Evolutionary conservation across 208 protist species (phyloP), one percentile per base, ranked within the genome.

Genomic region (Leishmania braziliensis): DNA sequence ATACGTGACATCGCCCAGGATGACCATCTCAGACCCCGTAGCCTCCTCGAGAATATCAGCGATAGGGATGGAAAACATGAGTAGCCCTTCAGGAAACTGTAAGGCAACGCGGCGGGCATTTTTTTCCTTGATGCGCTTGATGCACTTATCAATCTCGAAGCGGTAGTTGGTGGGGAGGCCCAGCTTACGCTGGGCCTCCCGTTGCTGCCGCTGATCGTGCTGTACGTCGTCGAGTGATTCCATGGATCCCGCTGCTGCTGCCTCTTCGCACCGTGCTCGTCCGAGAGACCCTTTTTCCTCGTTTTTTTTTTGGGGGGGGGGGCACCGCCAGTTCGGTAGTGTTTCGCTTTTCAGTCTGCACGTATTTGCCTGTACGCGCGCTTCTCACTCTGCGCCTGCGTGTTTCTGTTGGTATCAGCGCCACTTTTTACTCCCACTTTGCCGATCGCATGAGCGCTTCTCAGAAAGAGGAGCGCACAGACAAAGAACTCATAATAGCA

Each of bases 1-100:
- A 88, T 99, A 99, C 0, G 99, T 99, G 18, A 99, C 99, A 85
- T 99, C 99, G 53, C 99, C 99, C 75, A 99, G 93, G 75, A 99
- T 98, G 12, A 99, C 93, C 79, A 96, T 98, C 77, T 99, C 95
- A 0, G 96, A 97, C 9, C 92, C 92, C 8, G 90, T 97, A 43
- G 78, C 93, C 75, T 91, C 88, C 85, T 99, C 95, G 33, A 99
- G 80, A 81, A 99, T 99, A 88, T 99, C 98, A 10, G 98, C 93
- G 71, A 99, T 99, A 8, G 97, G 89, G 56, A 97, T 98, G 39
- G 98, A 93, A 88, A 98, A 99, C 93, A 99, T 88, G 12, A 99
- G 92, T 18, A 99, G 92, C 0, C 99, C 99, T 83, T 99, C 99
- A 14, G 99, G 99, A 73, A 99, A 99, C 91, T 99, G 99, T 78